Base-by-base conservation (phyloP, 129 eudicot species). In the Tanacetum coccineum region DNA sequence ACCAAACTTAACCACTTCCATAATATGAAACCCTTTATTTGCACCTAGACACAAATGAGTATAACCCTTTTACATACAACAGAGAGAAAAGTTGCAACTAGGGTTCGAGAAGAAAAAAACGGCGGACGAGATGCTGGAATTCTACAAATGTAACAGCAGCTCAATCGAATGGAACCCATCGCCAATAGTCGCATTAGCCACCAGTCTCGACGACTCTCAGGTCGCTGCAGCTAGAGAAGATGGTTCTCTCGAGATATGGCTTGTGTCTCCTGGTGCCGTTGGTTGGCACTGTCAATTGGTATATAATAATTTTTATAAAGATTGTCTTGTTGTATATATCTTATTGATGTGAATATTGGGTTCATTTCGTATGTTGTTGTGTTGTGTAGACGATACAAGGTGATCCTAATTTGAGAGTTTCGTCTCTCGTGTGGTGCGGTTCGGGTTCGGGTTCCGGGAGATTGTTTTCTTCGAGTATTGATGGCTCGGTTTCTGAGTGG, bases 281-380 rank as follows among this genome's bases (percentile, higher is more conserved):
- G 95, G 95, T 51, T 93, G 98, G 98, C 95, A 93, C 87, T 81
- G 95, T 61, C 95, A 82, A 69, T 79, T 80, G 93, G 93, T 86
- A n/a, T n/a, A n/a, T n/a, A n/a, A n/a, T n/a, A n/a, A n/a, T n/a
- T n/a, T n/a, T n/a, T n/a, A n/a, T n/a, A n/a, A n/a, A n/a, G n/a
- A n/a, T n/a, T n/a, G n/a, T n/a, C n/a, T n/a, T n/a, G n/a, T n/a
- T n/a, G n/a, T 11, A 21, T 63, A 32, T 13, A 20, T 13, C 1
- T 48, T 48, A 17, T 6, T 15, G 12, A 56, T 4, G n/a, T n/a
- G n/a, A n/a, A n/a, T n/a, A n/a, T 26, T 30, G 11, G 46, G 18
- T 2, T 44, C 49, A n/a, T 76, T 68, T 57, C 15, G 25, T 69
- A 28, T 6, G 39, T 26, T 66, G 59, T 70, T n/a, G n/a, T n/a